Conservation (phyloP, 805 yeast genomes). For the Saccharomycopsis synnaedendra region DNA sequence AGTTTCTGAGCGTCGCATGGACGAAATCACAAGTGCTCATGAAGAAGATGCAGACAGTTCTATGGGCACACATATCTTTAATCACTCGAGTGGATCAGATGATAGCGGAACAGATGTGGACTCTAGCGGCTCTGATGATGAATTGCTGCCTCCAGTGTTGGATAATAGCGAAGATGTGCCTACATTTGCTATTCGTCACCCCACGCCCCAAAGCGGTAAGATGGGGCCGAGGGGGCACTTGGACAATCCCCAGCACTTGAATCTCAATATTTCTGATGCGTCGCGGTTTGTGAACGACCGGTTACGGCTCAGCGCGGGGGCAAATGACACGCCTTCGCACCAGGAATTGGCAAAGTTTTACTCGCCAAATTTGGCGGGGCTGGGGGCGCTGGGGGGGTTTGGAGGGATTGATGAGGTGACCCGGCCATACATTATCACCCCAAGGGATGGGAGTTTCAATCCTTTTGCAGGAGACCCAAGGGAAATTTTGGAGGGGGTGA, state of each 20-base stretch:
- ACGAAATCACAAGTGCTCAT: neutral
- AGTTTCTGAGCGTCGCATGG: neutral
- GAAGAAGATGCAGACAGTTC: neutral
- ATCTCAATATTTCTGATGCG: neutral
- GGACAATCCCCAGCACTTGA: neutral
- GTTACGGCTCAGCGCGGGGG: too few species aligned
- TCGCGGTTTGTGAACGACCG: neutral
- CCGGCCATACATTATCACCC: too few species aligned
- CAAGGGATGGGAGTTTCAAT: too few species aligned
- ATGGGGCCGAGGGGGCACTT: neutral
- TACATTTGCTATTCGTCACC: neutral
- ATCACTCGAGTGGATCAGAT: neutral
- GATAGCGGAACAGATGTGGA: constrained; percentile 15
- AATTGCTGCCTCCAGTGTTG: neutral
- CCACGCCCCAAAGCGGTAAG: too few species aligned
- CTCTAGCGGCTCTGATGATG: constrained; percentile 9
- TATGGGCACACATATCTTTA: neutral
- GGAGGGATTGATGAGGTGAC: too few species aligned
- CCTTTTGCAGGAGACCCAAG: too few species aligned
- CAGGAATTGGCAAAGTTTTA: constrained; percentile 8
- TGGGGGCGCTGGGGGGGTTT: too few species aligned
- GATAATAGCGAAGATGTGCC: neutral
- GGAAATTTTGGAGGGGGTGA: too few species aligned
- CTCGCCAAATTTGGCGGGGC: constrained; percentile 1
- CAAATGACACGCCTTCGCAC: constrained; percentile 2